Percentiles rank a stretch among this genome's conserved stretches.
phyloP scores from a whole-genome alignment of 345 rosid species.

The Orychophragmus violaceus region DNA sequence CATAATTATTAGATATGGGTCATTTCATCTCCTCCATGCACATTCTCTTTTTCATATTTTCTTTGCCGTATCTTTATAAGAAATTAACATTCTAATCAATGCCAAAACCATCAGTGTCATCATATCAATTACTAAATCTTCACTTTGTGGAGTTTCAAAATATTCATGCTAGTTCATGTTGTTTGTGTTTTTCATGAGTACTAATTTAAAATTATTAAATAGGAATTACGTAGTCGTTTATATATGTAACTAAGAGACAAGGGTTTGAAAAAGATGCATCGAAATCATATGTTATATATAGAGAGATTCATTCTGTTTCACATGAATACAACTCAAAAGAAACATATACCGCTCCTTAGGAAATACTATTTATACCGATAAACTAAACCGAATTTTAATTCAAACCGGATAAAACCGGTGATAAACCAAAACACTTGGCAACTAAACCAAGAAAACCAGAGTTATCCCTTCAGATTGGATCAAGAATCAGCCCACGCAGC shows the following conservation, averaged over 20 bases:
- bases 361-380: slow-evolving; percentile 23
- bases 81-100: slow-evolving; percentile 18
- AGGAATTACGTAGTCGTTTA: background rate
- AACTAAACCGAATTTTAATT: slow-evolving; percentile 19
- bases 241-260: background rate
- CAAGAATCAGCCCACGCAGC: slow-evolving; percentile 85
- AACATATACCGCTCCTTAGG: slow-evolving; percentile 30
- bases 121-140: slow-evolving; percentile 29
- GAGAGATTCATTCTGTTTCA: slow-evolving; percentile 33
- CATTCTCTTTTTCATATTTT: slow-evolving; percentile 37
- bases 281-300: slow-evolving; percentile 26
- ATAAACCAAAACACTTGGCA: slow-evolving; percentile 14
- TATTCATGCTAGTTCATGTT: slow-evolving; percentile 4
- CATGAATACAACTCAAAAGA: slow-evolving; percentile 26
- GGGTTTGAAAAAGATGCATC: background rate
- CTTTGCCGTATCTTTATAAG: background rate
- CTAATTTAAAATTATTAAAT: background rate
- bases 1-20: slow-evolving; percentile 34
- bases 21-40: slow-evolving; percentile 36
- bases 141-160: background rate
- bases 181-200: background rate
- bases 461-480: slow-evolving; percentile 26
- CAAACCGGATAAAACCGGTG: slow-evolving; percentile 18
- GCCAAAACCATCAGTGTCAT: slow-evolving; percentile 31
- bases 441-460: slow-evolving; percentile 32